A percentile compares a stretch with the other conserved stretches of the same genome.
Conservation (phyloP, 345 rosid genomes). For the Isatis tinctoria region DNA sequence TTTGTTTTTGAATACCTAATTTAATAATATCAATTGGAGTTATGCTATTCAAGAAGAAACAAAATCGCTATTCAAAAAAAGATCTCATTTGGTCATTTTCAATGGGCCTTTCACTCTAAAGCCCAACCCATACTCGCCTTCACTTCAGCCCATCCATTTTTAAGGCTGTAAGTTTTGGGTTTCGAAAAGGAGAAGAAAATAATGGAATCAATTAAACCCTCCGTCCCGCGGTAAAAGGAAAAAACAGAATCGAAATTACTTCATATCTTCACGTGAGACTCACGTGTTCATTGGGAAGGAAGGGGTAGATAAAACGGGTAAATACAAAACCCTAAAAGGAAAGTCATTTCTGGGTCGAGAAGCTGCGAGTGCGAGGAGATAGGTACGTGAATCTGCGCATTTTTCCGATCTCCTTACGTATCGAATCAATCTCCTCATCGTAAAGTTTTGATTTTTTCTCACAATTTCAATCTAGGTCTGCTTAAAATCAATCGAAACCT, state of each 20-base stretch:
- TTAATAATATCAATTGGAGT: too few relatives aligned
- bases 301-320: neutral
- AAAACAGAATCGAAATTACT: neutral
- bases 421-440: neutral
- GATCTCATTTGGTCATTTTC: too few relatives aligned
- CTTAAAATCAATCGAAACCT: neutral
- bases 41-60: too few relatives aligned
- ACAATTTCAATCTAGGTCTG: slow-evolving; percentile 2
- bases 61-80: too few relatives aligned
- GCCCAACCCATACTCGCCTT: neutral
- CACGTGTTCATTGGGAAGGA: slow-evolving; percentile 18
- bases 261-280: slow-evolving; percentile 1
- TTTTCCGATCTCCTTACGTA: neutral
- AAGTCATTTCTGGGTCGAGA: neutral
- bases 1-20: too few relatives aligned
- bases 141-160: neutral
- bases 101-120: neutral
- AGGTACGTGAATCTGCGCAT: neutral
- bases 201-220: neutral
- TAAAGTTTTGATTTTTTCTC: neutral
- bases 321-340: neutral
- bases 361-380: neutral
- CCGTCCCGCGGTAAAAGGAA: slow-evolving; percentile 7
- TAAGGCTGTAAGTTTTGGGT: neutral
- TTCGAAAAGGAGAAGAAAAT: neutral